Evolutionary conservation across 441 rosid species (phyloP).

Genomic region (Populus tomentosa): DNA sequence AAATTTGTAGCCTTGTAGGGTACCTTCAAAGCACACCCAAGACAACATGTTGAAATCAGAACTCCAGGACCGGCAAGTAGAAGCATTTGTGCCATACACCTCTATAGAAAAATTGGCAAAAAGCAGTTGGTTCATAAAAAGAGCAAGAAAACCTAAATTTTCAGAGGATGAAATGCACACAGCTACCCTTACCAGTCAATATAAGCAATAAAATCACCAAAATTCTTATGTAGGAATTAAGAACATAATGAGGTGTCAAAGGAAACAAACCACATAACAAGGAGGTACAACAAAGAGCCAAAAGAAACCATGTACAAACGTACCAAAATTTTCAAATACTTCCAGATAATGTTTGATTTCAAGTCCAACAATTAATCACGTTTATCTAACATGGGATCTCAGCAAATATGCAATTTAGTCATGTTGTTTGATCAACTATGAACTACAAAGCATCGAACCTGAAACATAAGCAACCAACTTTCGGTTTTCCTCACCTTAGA

Average conservation of each 20-base stretch:
- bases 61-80: conserved; percentile 98
- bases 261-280: background rate
- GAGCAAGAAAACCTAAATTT: background rate
- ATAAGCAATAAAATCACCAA: background rate
- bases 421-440: background rate
- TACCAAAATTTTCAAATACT: background rate
- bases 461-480: background rate
- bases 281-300: background rate
- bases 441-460: background rate
- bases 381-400: background rate
- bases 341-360: background rate
- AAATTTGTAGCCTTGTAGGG: background rate
- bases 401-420: background rate
- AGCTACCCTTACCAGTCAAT: background rate
- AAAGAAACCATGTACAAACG: background rate
- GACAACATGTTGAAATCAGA: conserved; percentile 71
- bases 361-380: background rate
- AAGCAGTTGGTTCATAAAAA: background rate
- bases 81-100: conserved; percentile 82
- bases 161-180: background rate
- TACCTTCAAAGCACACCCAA: conserved; percentile 86
- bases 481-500: background rate
- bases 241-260: background rate
- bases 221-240: background rate
- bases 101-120: conserved; percentile 32